Percentiles rank a stretch among this genome's conserved stretches.
Conservation (phyloP, 768 basidiomycete species). For the Postia placenta region DNA sequence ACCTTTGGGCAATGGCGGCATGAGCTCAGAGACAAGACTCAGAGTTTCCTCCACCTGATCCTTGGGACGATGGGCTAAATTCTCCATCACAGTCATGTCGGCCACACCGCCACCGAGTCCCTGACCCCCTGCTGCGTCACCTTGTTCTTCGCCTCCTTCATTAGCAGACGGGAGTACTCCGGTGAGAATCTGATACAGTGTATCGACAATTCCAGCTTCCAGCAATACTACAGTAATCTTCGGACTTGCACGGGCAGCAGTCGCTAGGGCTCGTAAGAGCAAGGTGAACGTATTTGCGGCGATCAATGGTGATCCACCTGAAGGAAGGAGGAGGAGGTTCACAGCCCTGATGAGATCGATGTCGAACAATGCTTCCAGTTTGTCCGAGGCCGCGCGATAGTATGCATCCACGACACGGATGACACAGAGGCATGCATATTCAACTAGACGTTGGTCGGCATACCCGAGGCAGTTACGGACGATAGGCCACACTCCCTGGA, state of each 20-base stretch:
- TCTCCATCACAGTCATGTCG: slow-evolving; percentile 98
- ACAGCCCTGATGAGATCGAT: slow-evolving; percentile 74
- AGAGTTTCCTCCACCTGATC: slow-evolving; percentile 96
- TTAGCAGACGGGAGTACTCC: slow-evolving; percentile 79
- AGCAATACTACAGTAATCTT: slow-evolving; percentile 82
- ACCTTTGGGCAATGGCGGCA: slow-evolving; percentile 94
- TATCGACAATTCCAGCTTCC: slow-evolving; percentile 90
- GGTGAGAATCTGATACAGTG: slow-evolving; percentile 90
- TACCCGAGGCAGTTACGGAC: slow-evolving; percentile 89
- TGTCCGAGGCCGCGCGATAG: slow-evolving; percentile 75
- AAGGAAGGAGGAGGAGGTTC: slow-evolving; percentile 78
- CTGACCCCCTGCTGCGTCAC: slow-evolving; percentile 56
- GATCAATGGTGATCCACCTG: slow-evolving; percentile 81
- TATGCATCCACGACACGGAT: slow-evolving; percentile 94
- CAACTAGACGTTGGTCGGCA: slow-evolving; percentile 94
- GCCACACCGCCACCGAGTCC: slow-evolving; percentile 84
- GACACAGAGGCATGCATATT: slow-evolving; percentile 91
- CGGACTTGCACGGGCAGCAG: slow-evolving; percentile 82
- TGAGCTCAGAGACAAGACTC: slow-evolving; percentile 81
- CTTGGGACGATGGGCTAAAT: slow-evolving; percentile 91
- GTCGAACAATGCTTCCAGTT: slow-evolving; percentile 83
- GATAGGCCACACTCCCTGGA: slow-evolving; percentile 86
- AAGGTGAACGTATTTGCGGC: slow-evolving; percentile 85
- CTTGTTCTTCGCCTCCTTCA: slow-evolving; percentile 52
- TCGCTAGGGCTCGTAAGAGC: slow-evolving; percentile 80